Percentiles rank a stretch among this genome's conserved stretches.
Conservation (phyloP, 164 flowering plant genomes). For the Chimonanthus salicifolius region DNA sequence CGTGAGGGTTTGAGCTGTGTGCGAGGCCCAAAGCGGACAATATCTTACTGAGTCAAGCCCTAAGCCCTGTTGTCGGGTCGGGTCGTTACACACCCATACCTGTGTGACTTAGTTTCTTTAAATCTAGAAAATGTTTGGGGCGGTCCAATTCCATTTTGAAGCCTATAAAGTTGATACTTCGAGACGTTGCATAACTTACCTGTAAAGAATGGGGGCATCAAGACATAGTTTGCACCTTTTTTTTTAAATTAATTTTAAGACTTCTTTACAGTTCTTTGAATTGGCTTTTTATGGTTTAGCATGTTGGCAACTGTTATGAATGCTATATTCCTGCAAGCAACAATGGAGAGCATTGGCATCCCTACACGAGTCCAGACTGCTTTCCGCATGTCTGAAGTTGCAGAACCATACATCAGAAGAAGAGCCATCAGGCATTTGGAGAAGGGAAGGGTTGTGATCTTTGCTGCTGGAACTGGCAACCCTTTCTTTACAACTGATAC, state of each 20-base stretch:
- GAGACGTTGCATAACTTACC: no score
- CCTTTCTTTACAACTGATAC: constrained; percentile 99
- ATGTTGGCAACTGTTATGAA: constrained; percentile 99
- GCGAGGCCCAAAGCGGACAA: no score
- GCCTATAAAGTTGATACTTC: no score
- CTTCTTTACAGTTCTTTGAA: not conserved
- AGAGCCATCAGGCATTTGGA: constrained; percentile 95
- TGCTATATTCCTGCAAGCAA: constrained; percentile 98
- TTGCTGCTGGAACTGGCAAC: constrained; percentile 99
- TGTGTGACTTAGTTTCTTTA: no score
- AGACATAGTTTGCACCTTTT: not conserved
- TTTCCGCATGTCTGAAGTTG: constrained; percentile 98
- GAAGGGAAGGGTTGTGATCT: constrained; percentile 96
- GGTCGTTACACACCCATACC: no score
- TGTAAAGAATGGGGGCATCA: no score
- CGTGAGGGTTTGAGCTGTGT: no score
- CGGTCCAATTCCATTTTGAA: no score
- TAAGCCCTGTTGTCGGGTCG: no score
- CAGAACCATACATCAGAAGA: constrained; percentile 93
- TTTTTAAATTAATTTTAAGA: no score
- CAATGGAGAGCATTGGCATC: constrained; percentile 98
- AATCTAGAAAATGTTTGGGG: no score
- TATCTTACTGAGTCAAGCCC: no score
- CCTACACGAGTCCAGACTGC: constrained; percentile 99
- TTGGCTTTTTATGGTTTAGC: constrained; percentile 24